These are phyloP conservation scores for Neopestalotiopsis sp. DNA, from an alignment of 2,329 filamentous ascomycete genomes.

Conservation along the genomic window DNA sequence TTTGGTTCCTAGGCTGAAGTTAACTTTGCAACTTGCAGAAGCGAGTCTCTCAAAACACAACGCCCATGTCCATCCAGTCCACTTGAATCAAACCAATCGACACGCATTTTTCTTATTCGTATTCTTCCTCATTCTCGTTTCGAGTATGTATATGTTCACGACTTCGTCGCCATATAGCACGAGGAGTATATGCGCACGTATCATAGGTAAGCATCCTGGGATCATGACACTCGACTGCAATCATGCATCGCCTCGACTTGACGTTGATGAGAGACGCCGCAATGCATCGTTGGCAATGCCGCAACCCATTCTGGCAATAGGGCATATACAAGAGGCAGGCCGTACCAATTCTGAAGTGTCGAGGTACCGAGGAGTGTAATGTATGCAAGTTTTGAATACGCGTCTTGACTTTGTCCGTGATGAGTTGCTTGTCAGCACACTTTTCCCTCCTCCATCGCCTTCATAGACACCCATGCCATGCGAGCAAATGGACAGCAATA, in stretches of 20 bases:
- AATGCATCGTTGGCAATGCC: not conserved
- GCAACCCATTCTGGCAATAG: not conserved
- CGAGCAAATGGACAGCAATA: no score
- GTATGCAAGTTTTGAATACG: not conserved
- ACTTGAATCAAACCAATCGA: not conserved
- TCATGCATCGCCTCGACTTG: no score
- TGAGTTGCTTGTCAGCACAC: not conserved
- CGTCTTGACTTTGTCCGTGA: not conserved
- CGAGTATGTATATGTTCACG: not conserved
- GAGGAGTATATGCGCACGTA: no score
- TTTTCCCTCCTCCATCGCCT: not conserved
- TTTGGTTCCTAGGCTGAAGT: slow-evolving; percentile 8
- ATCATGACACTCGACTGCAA: not conserved
- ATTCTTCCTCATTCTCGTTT: not conserved
- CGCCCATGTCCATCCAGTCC: not conserved
- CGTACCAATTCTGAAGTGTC: no score
- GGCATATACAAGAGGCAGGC: no score
- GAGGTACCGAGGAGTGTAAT: no score
- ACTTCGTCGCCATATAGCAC: not conserved
- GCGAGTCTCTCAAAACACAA: not conserved
- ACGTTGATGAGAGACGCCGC: not conserved
- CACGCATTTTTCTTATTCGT: no score
- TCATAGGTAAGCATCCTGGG: no score
- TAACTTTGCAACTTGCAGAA: slow-evolving; percentile 7
- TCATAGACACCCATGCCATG: not conserved